Percentiles rank a stretch among this genome's conserved stretches.
Conservation (phyloP, 257 asterid genomes). For the Ocimum tenuiflorum region DNA sequence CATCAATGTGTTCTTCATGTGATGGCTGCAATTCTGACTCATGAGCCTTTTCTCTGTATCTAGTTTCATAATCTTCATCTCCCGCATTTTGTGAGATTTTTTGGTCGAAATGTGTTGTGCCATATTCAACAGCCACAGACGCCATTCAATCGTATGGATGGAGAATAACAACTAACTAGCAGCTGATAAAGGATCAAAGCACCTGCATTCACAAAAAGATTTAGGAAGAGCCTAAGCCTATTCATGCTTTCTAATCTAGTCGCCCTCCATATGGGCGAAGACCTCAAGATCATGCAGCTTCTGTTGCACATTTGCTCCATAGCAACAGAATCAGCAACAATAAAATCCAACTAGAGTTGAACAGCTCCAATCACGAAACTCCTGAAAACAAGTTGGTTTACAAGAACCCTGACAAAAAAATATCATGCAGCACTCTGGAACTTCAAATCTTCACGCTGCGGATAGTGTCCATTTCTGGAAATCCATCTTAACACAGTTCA, state of each 20-base stretch:
- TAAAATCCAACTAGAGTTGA: conserved; percentile 54
- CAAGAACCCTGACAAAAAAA: conserved; percentile 37
- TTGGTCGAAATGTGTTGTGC: conserved; percentile 25
- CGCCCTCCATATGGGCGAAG: conserved; percentile 60
- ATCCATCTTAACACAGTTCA: conserved; percentile 52
- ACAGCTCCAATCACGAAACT: conserved; percentile 67
- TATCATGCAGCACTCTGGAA: conserved; percentile 43
- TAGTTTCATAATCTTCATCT: conserved; percentile 22
- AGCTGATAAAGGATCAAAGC: conserved; percentile 28
- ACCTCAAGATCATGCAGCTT: conserved; percentile 53
- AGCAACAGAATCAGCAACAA: conserved; percentile 64
- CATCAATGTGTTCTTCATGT: conserved; percentile 23
- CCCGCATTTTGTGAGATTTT: conserved; percentile 16
- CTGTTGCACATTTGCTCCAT: conserved; percentile 51
- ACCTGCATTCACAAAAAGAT: conserved; percentile 68
- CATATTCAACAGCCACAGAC: conserved; percentile 37
- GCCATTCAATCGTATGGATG: conserved; percentile 38
- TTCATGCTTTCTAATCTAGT: conserved; percentile 36
- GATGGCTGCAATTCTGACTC: conserved; percentile 26
- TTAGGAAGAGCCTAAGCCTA: conserved; percentile 53
- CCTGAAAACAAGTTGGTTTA: conserved; percentile 51
- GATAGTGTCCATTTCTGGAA: conserved; percentile 41
- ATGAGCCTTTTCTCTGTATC: conserved; percentile 7
- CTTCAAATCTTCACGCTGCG: conserved; percentile 55
- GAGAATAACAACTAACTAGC: conserved; percentile 32